Evolutionary conservation across 768 basidiomycete species (phyloP).

Genomic region (Infundibulicybe gibba): DNA sequence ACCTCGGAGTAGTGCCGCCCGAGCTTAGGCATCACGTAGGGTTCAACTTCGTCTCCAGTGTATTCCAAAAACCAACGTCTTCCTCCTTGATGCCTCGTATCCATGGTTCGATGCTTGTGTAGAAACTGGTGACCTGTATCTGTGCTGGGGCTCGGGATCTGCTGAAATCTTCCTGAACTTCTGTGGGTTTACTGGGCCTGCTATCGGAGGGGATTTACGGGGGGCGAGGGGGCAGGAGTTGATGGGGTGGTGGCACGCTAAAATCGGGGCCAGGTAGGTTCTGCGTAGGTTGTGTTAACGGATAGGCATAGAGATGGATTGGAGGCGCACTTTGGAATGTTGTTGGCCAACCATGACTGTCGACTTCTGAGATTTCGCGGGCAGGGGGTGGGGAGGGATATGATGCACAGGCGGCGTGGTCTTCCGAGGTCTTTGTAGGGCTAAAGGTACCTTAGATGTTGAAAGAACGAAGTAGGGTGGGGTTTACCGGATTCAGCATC

Average conservation of each 20-base stretch:
- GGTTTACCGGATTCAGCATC: slow-evolving; percentile 58
- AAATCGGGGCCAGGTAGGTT: slow-evolving; percentile 54
- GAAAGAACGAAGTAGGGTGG: slow-evolving; percentile 3
- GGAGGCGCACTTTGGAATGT: slow-evolving; percentile 44
- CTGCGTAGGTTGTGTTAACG: slow-evolving; percentile 13
- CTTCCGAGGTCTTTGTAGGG: slow-evolving; percentile 53
- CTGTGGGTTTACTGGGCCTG: slow-evolving; percentile 82
- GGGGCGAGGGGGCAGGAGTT: slow-evolving; percentile 62
- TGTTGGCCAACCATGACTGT: slow-evolving; percentile 34
- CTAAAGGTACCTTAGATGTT: slow-evolving; percentile 22
- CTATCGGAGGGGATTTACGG: slow-evolving; percentile 57
- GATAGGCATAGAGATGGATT: neutral
- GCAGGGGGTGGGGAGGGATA: slow-evolving; percentile 30
- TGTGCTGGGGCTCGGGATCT: slow-evolving; percentile 77
- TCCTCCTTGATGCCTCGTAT: slow-evolving; percentile 89
- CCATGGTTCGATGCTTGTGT: slow-evolving; percentile 86
- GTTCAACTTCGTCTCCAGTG: slow-evolving; percentile 86
- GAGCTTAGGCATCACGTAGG: slow-evolving; percentile 81
- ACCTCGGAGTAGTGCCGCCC: slow-evolving; percentile 85
- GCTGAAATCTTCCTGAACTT: slow-evolving; percentile 88
- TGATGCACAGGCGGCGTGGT: slow-evolving; percentile 49
- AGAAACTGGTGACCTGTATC: slow-evolving; percentile 72
- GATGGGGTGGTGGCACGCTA: slow-evolving; percentile 42
- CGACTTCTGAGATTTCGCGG: slow-evolving; percentile 57
- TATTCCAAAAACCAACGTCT: slow-evolving; percentile 93